These are phyloP conservation scores for Friedmanniomyces simplex DNA, from an alignment of 495 filamentous ascomycete species.

Conservation along the genomic window DNA sequence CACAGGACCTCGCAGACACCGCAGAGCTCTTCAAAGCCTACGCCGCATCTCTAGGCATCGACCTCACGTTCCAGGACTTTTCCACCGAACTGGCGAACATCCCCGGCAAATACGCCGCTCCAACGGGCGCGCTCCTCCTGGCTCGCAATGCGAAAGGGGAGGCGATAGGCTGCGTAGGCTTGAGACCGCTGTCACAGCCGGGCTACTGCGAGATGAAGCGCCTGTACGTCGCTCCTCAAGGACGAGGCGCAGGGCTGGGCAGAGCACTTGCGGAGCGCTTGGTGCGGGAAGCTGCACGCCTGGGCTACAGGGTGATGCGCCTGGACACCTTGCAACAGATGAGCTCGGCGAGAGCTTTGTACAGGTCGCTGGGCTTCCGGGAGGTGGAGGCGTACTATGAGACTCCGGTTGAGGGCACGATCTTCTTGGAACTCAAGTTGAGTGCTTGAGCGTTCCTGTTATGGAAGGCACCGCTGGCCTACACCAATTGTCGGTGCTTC, in stretches of 20 bases:
- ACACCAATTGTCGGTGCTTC: too few relatives aligned
- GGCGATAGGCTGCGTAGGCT: conserved; percentile 44
- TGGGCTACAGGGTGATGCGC: conserved; percentile 46
- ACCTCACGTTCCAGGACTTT: conserved; percentile 51
- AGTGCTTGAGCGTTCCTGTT: neutral
- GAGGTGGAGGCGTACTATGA: conserved; percentile 47
- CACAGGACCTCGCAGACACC: conserved; percentile 31
- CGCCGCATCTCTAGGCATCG: conserved; percentile 41
- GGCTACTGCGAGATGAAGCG: conserved; percentile 52
- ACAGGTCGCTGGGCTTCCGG: conserved; percentile 43
- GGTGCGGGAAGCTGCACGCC: conserved; percentile 34
- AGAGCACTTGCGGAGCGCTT: conserved; percentile 36
- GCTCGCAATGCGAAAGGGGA: conserved; percentile 28
- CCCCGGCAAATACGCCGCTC: conserved; percentile 43
- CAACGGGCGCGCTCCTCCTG: conserved; percentile 37
- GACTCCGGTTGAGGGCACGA: conserved; percentile 42
- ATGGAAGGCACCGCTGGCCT: too few relatives aligned
- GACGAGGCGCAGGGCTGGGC: conserved; percentile 42
- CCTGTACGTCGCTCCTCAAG: conserved; percentile 40
- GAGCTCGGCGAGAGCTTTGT: conserved; percentile 41
- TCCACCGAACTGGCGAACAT: conserved; percentile 40
- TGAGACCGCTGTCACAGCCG: conserved; percentile 25
- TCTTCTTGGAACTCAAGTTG: conserved; percentile 25
- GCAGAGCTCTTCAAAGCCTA: conserved; percentile 43
- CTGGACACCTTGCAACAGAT: conserved; percentile 50